These are phyloP conservation scores for Macadamia tetraphylla DNA, from an alignment of 164 flowering plant species.

Conservation along the genomic window DNA sequence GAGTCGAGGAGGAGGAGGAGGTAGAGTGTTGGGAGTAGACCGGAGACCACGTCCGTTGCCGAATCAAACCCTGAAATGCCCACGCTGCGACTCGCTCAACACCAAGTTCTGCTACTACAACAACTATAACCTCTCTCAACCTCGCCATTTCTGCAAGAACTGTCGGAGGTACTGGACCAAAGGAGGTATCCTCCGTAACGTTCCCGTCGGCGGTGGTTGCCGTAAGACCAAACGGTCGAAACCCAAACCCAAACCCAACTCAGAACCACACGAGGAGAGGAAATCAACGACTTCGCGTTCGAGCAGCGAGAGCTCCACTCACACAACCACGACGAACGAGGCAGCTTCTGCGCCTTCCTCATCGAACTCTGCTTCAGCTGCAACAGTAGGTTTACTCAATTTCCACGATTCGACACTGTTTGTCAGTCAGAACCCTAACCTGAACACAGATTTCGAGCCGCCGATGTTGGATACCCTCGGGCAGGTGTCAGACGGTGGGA, in stretches of 20 bases:
- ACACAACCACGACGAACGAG: conserved; percentile 23
- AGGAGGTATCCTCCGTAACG: conserved; percentile 87
- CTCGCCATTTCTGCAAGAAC: conserved; percentile 79
- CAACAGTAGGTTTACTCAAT: conserved; percentile 6
- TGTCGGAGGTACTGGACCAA: conserved; percentile 89
- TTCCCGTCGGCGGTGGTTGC: conserved; percentile 82
- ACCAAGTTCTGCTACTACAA: conserved; percentile 89
- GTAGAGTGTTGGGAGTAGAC: conserved; percentile 15
- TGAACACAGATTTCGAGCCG: conserved; percentile 22
- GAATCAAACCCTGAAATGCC: conserved; percentile 51
- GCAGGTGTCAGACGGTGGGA: conserved; percentile 19
- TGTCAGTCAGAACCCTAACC: conserved; percentile 6
- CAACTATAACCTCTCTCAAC: conserved; percentile 86
- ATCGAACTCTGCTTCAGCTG: conserved; percentile 14
- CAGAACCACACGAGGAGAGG: conserved; percentile 4
- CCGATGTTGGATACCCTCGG: conserved; percentile 11
- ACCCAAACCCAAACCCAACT: conserved; percentile 13
- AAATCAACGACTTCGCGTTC: conserved; percentile 29
- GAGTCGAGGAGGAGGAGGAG: conserved; percentile 7
- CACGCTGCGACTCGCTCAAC: conserved; percentile 72
- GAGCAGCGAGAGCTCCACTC: conserved; percentile 37
- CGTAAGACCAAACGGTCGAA: conserved; percentile 43
- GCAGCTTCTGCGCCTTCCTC: conserved; percentile 21
- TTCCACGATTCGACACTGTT: conserved; percentile 20
- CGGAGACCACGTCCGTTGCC: conserved; percentile 22